These are phyloP conservation scores for Sapria himalayana DNA, from an alignment of 345 rosid genomes.

Conservation along the genomic window DNA sequence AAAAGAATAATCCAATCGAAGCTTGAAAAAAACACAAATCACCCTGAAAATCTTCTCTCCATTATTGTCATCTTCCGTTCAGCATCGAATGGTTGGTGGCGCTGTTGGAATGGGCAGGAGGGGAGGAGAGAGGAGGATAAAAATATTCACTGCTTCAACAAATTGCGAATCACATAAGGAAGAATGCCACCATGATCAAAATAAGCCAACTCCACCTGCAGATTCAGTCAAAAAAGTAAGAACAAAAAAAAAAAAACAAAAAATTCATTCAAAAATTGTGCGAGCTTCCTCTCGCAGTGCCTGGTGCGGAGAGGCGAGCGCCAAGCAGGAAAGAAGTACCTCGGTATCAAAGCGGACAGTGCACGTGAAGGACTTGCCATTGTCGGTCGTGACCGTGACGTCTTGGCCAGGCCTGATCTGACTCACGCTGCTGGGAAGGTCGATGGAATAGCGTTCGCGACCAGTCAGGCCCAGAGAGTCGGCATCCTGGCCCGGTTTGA, in stretches of 20 bases:
- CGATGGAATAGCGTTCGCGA: slow-evolving; percentile 66
- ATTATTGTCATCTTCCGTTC: no score
- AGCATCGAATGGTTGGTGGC: no score
- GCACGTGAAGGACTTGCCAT: slow-evolving; percentile 82
- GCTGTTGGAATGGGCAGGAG: no score
- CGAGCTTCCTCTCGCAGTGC: background rate
- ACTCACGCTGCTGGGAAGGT: slow-evolving; percentile 50
- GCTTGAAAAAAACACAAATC: no score
- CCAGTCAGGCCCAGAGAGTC: slow-evolving; percentile 80
- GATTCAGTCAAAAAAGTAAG: background rate
- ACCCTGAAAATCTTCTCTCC: no score
- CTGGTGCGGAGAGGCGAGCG: background rate
- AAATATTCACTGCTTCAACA: slow-evolving; percentile 36
- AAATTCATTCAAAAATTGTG: background rate
- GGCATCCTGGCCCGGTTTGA: slow-evolving; percentile 82
- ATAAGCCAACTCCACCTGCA: slow-evolving; percentile 87
- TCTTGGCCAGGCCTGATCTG: slow-evolving; percentile 94
- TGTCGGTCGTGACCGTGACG: slow-evolving; percentile 57
- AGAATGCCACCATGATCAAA: slow-evolving; percentile 92
- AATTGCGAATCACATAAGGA: slow-evolving; percentile 75
- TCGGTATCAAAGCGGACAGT: slow-evolving; percentile 88
- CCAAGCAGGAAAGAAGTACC: slow-evolving; percentile 18
- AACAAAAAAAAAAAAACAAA: background rate
- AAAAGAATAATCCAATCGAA: no score
- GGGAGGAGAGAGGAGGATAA: no score